Evolutionary conservation across 2,329 filamentous ascomycete species (phyloP).

Genomic region (Colletotrichum tropicicola): DNA sequence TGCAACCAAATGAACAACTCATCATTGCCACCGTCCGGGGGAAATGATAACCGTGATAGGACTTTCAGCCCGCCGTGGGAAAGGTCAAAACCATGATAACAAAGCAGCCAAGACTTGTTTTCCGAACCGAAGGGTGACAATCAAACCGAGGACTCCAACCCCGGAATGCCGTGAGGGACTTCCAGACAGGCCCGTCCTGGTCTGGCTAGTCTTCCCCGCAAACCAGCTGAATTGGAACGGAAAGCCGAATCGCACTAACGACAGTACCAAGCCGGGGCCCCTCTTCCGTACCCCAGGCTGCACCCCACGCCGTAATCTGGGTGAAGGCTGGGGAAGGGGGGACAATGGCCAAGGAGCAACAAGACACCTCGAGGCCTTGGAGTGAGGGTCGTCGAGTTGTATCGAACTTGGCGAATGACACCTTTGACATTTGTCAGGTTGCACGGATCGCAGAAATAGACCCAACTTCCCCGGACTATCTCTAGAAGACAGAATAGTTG

Average conservation of each 20-base stretch:
- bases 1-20: background rate
- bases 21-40: background rate
- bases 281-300: slow-evolving; percentile 1
- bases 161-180: background rate
- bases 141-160: slow-evolving; percentile 4
- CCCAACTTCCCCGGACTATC: background rate
- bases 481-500: background rate
- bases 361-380: background rate
- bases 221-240: background rate
- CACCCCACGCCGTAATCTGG: slow-evolving; percentile 3
- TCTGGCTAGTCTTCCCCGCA: slow-evolving; percentile 11
- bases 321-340: background rate
- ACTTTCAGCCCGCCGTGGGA: background rate
- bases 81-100: background rate
- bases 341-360: background rate
- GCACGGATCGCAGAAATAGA: slow-evolving; percentile 8
- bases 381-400: background rate
- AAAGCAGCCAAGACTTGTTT: background rate
- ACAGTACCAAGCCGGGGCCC: slow-evolving; percentile 13
- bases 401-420: background rate
- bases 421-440: background rate
- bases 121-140: slow-evolving; percentile 12
- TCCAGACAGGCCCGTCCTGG: background rate
- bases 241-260: background rate
- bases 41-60: background rate